phyloP scores from a whole-genome alignment of 768 basidiomycete species.

The Leucosporidium creatinivorum region DNA sequence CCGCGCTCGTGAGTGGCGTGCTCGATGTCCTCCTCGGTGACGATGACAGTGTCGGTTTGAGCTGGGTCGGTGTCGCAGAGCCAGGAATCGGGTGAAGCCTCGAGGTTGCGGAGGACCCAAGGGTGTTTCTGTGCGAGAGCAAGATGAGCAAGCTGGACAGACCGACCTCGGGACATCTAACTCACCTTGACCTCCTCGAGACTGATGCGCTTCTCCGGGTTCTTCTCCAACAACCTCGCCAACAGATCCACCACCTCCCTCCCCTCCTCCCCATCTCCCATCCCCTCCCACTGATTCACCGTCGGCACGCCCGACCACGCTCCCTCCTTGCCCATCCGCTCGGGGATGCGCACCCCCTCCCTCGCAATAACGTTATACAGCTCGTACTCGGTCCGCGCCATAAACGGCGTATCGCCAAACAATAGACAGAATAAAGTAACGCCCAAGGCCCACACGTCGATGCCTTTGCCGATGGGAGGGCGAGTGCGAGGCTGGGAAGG shows the following conservation, averaged over 20 bases:
- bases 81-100: slow-evolving; percentile 60
- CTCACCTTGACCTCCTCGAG: slow-evolving; percentile 70
- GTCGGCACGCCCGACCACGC: slow-evolving; percentile 39
- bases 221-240: slow-evolving; percentile 68
- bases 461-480: slow-evolving; percentile 54
- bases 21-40: slow-evolving; percentile 69
- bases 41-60: slow-evolving; percentile 50
- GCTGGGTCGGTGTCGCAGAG: slow-evolving; percentile 55
- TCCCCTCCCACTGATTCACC: slow-evolving; percentile 40
- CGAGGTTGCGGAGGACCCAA: slow-evolving; percentile 42
- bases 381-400: slow-evolving; percentile 56
- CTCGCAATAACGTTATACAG: slow-evolving; percentile 74
- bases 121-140: slow-evolving; percentile 41
- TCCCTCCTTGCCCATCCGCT: slow-evolving; percentile 63
- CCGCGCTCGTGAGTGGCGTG: slow-evolving; percentile 46
- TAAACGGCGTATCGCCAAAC: slow-evolving; percentile 78
- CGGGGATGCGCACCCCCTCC: slow-evolving; percentile 61
- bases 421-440: slow-evolving; percentile 91
- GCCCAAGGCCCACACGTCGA: slow-evolving; percentile 97
- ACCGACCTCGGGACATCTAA: not conserved
- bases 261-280: slow-evolving; percentile 50
- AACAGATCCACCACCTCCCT: slow-evolving; percentile 57
- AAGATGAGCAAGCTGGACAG: not conserved
- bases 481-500: slow-evolving; percentile 22
- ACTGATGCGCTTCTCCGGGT: slow-evolving; percentile 51